A percentile compares a stretch with the other conserved stretches of the same genome.
Evolutionary conservation across 2,329 filamentous ascomycete species (phyloP).

Genomic region (Talaromyces sp.): DNA sequence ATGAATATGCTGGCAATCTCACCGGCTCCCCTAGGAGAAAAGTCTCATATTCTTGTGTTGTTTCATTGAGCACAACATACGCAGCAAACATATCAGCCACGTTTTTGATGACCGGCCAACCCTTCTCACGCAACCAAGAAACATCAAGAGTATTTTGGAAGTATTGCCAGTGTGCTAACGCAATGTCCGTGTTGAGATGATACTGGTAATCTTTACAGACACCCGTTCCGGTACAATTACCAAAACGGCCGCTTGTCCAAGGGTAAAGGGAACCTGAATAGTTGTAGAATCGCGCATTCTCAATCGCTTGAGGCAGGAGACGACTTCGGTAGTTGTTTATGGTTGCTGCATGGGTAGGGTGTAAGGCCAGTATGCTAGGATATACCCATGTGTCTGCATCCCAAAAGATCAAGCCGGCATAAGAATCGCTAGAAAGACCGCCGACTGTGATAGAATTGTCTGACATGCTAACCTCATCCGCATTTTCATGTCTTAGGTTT

Average conservation of each 20-base stretch:
- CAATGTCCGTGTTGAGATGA: conserved; percentile 60
- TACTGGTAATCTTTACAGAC: conserved; percentile 61
- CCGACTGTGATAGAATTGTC: conserved; percentile 53
- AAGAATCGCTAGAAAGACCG: conserved; percentile 56
- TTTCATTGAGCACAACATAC: conserved; percentile 48
- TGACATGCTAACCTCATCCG: conserved; percentile 40
- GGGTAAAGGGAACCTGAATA: conserved; percentile 53
- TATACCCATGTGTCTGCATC: conserved; percentile 57
- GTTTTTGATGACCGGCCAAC: conserved; percentile 55
- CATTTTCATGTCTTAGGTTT: conserved; percentile 43
- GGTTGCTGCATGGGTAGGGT: conserved; percentile 52
- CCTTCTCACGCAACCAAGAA: conserved; percentile 44
- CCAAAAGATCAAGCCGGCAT: conserved; percentile 56
- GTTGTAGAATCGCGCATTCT: conserved; percentile 49
- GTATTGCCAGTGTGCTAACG: conserved; percentile 52
- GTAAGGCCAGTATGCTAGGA: conserved; percentile 53
- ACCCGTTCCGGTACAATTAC: conserved; percentile 56
- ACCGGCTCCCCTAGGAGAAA: conserved; percentile 60
- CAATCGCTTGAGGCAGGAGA: conserved; percentile 47
- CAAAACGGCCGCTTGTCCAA: conserved; percentile 57
- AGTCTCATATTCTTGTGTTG: conserved; percentile 37
- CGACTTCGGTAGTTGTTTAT: conserved; percentile 56
- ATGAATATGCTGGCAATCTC: neutral
- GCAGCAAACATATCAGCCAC: conserved; percentile 49
- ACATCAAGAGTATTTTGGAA: conserved; percentile 51